Evolutionary conservation across 2,329 filamentous ascomycete species (phyloP).

Genomic region (Diaporthe aspalathi): DNA sequence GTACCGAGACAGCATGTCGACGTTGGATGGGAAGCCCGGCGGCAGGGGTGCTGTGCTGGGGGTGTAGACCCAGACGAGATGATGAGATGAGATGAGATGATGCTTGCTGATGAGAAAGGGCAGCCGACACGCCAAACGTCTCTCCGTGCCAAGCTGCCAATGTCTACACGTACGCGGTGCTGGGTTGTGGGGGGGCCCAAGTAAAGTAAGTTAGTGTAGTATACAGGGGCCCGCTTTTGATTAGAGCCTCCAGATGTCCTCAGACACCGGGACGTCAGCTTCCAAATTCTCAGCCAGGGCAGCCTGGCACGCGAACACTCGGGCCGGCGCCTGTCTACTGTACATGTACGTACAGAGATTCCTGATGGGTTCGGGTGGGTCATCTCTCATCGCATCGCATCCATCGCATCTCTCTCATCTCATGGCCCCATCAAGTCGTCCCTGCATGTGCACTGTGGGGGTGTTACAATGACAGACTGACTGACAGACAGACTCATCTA

Average conservation of each 20-base stretch:
- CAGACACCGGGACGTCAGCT: constrained; percentile 19
- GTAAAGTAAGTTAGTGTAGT: too few relatives aligned
- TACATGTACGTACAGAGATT: background rate
- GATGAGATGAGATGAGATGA: constrained; percentile 10
- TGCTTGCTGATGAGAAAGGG: constrained; percentile 8
- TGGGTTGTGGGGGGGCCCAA: background rate
- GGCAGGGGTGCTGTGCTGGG: constrained; percentile 9
- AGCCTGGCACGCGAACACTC: too few relatives aligned
- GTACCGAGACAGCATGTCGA: background rate
- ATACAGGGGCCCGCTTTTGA: constrained; percentile 21
- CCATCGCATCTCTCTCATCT: constrained; percentile 19
- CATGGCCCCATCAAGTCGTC: background rate
- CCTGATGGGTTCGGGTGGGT: constrained; percentile 16
- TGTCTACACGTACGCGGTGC: too few relatives aligned
- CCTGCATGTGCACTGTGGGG: constrained; percentile 10
- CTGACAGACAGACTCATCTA: background rate
- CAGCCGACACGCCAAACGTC: constrained; percentile 19
- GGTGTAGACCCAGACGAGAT: background rate
- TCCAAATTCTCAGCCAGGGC: constrained; percentile 7
- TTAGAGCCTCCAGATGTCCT: constrained; percentile 19
- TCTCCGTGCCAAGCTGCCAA: constrained; percentile 21
- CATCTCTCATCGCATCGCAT: constrained; percentile 11
- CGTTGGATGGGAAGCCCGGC: background rate
- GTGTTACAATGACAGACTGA: background rate
- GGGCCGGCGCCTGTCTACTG: constrained; percentile 1